These are phyloP conservation scores for Apophysomyces sp. DNA, from an alignment of 371 early-diverging fungal genomes.

Conservation along the genomic window DNA sequence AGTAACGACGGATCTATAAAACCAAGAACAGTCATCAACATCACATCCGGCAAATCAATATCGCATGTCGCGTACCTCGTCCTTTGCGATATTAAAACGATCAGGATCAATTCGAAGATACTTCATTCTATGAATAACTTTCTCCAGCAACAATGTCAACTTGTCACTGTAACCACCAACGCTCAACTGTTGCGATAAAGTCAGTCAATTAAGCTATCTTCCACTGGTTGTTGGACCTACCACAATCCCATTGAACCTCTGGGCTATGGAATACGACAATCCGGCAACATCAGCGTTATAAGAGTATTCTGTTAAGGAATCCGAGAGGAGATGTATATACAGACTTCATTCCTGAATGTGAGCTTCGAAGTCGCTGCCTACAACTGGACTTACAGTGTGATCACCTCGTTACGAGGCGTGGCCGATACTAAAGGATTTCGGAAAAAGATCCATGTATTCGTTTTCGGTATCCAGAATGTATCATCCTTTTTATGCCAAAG, in stretches of 20 bases:
- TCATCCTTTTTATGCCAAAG: slow-evolving; percentile 95
- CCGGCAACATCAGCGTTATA: slow-evolving; percentile 91
- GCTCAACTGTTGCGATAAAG: slow-evolving; percentile 28
- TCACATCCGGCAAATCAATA: not conserved
- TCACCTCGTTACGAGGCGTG: slow-evolving; percentile 50
- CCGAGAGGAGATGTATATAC: slow-evolving; percentile 71
- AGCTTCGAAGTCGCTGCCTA: not conserved
- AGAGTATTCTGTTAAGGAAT: slow-evolving; percentile 76
- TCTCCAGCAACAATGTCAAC: slow-evolving; percentile 64
- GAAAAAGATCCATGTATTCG: slow-evolving; percentile 50
- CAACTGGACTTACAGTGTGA: slow-evolving; percentile 24
- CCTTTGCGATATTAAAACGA: slow-evolving; percentile 79
- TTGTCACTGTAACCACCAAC: slow-evolving; percentile 88
- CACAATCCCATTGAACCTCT: slow-evolving; percentile 57
- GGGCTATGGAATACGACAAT: slow-evolving; percentile 67
- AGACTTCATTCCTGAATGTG: slow-evolving; percentile 30
- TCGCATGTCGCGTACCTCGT: slow-evolving; percentile 38
- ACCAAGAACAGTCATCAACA: not conserved
- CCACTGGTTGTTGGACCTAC: slow-evolving; percentile 17
- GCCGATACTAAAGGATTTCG: slow-evolving; percentile 57
- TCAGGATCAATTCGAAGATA: slow-evolving; percentile 55
- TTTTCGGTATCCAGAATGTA: slow-evolving; percentile 81
- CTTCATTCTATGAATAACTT: slow-evolving; percentile 71
- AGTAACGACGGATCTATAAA: slow-evolving; percentile 50
- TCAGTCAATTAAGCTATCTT: not conserved